A percentile compares a stretch with the other conserved stretches of the same genome.
Evolutionary conservation across 805 yeast species (phyloP).

Genomic region (Torulaspora quercuum): DNA sequence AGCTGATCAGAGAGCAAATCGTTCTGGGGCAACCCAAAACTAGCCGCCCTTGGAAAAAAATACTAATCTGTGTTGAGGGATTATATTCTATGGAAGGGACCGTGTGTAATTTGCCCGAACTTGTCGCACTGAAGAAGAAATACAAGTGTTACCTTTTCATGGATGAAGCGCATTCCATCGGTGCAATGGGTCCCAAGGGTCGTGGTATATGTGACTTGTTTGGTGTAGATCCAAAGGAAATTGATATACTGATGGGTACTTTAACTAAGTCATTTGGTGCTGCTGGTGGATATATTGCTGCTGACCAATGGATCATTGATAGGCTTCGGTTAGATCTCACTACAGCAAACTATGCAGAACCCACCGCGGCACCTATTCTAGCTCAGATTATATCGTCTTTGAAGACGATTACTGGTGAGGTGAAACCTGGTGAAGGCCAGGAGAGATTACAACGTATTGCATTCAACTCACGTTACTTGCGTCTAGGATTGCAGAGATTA

Average conservation of each 20-base stretch:
- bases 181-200: conserved; percentile 95
- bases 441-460: conserved; percentile 91
- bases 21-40: conserved; percentile 92
- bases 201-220: conserved; percentile 95
- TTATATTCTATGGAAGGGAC: conserved; percentile 92
- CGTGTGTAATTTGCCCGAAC: conserved; percentile 71
- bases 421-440: conserved; percentile 89
- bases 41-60: conserved; percentile 94
- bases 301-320: conserved; percentile 62
- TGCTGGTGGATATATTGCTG: conserved; percentile 97
- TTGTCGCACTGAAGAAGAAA: conserved; percentile 70
- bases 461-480: conserved; percentile 88
- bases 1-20: conserved; percentile 73
- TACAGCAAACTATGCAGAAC: conserved; percentile 74
- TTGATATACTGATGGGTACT: conserved; percentile 96
- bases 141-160: conserved; percentile 88
- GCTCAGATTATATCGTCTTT: conserved; percentile 82
- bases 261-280: conserved; percentile 98
- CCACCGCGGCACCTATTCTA: conserved; percentile 86
- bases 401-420: conserved; percentile 71
- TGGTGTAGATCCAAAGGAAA: conserved; percentile 65
- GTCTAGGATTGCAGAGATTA: conserved; percentile 83
- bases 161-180: conserved; percentile 98
- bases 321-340: conserved; percentile 68
- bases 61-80: conserved; percentile 85